Base-by-base conservation (phyloP, 2,329 filamentous ascomycete species). In the Hypoxylon sp. region DNA sequence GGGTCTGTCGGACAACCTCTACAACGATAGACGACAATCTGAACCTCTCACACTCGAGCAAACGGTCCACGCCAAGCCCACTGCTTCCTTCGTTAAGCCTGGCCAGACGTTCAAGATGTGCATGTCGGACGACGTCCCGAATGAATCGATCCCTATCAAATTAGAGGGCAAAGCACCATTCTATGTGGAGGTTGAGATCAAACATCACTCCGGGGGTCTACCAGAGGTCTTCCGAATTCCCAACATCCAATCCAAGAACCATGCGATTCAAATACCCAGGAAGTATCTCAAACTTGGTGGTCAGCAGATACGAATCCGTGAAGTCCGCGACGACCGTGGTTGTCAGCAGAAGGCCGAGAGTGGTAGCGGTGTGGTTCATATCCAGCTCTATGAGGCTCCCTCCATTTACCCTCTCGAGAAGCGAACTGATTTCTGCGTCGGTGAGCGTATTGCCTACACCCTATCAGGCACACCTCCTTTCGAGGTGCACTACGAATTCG, bases 41-140 rank as follows among this genome's bases (percentile, higher is more conserved):
- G 76, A 78, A 13, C 83, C 87, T 4, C 70, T 97, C 23, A 77
- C 82, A 8, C 77, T 99, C 21, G 84, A 88, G 61, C 94, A 99
- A 70, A 87, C 81, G 16, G 91, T 99, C 38, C 88, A 96, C 65
- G 81, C 90, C 9, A 89, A 88, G 51, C 94, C 94, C 1, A 84
- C 86, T 2, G 94, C 92, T 3, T 79, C 81, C 4, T 99, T 99
- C 67, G 80, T 82, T 51, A 90, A 90, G 60, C 90, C 92, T 2
- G 92, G 92, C 11, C 94, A 94, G 70, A 92, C 90, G 0, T 97
- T 97, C 78, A 96, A 94, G 69, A 96, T 93, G 72, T 99, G 94
- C 74, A 88, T 91, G 69, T 86, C 91, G 36, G 90, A 96, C 63
- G 82, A 88, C 40, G 84, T 84, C 44, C 84, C 86, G 21, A 90